Evolutionary conservation across 169 alveolate genomes (phyloP), one percentile per base, ranked within the genome.

Genomic region (Plasmodium vivax): DNA sequence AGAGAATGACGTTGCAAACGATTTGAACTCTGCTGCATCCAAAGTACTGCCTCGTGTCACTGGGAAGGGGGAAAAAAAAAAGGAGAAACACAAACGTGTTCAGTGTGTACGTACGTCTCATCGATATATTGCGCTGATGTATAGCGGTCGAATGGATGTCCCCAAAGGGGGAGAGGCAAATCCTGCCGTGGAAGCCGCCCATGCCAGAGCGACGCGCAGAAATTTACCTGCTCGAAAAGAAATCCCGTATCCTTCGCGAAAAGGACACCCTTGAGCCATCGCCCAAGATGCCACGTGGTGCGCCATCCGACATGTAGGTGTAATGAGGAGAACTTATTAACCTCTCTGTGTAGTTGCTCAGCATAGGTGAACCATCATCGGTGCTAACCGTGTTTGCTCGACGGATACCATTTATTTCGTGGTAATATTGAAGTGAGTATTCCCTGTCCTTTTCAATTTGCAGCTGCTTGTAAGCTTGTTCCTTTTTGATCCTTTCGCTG

Each of bases 381-480:
- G 74, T 32, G 51, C 56, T 80, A 43, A 34, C 51, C 1, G 43
- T 47, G 82, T 80, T 80, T 80, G 77, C 30, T n/a, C 62, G 54
- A 23, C 41, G 88, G 27, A 90, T 12, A 34, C 43, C 62, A 80
- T 90, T 90, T 80, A 90, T 62, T 90, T 80, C 94, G 38, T 90
- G 34, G 74, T 80, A 90, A 90, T 68, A 90, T 68, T 90, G 94
- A 12, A 74, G 56, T 16, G 94, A 90, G 43, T 90, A 90, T 80
- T 90, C 94, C 72, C 62, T 90, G 82, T 90, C 94, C 23, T 80
- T 90, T 51, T 90, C 94, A 2, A 90, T 62, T 90, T 90, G 91
- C 47, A 90, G 56, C 34, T 90, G 94, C 43, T 47, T 90, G 80
- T 90, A 90, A 56, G 62, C 77, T 38, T 90, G 41, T 58, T 90